These are phyloP conservation scores for Linnemannia hyalina DNA, from an alignment of 192 early-diverging fungal species.

Conservation along the genomic window DNA sequence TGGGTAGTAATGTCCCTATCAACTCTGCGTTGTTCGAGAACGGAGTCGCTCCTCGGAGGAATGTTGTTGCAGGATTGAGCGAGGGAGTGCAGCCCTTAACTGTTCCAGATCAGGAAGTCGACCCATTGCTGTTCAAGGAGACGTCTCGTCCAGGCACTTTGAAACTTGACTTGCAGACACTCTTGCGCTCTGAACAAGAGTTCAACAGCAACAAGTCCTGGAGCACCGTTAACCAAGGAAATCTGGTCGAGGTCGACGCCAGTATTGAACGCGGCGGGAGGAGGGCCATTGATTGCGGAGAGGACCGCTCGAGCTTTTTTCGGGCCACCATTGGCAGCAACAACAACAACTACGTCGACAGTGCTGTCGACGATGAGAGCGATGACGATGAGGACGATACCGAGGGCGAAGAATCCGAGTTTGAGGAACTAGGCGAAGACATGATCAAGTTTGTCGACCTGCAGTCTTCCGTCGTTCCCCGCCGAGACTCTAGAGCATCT, in stretches of 20 bases:
- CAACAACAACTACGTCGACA: not conserved
- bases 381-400: slow-evolving; percentile 30
- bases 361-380: not conserved
- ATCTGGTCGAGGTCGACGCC: slow-evolving; percentile 11
- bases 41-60: not conserved
- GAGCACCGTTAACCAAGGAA: slow-evolving; percentile 1
- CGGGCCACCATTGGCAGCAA: not conserved
- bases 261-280: slow-evolving; percentile 16
- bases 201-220: slow-evolving; percentile 16
- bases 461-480: slow-evolving; percentile 28
- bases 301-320: slow-evolving; percentile 25
- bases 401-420: slow-evolving; percentile 50
- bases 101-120: slow-evolving; percentile 17
- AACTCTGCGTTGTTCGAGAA: not conserved
- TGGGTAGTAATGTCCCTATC: not conserved
- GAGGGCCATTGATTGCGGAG: slow-evolving; percentile 25
- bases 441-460: slow-evolving; percentile 56
- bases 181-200: slow-evolving; percentile 34
- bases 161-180: slow-evolving; percentile 27
- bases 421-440: slow-evolving; percentile 49
- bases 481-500: slow-evolving; percentile 31
- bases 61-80: slow-evolving; percentile 16
- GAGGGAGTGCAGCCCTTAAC: slow-evolving; percentile 1
- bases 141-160: slow-evolving; percentile 33
- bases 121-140: slow-evolving; percentile 26